Conservation (phyloP, 2,329 filamentous ascomycete species). For the Aspergillus chevalieri region DNA sequence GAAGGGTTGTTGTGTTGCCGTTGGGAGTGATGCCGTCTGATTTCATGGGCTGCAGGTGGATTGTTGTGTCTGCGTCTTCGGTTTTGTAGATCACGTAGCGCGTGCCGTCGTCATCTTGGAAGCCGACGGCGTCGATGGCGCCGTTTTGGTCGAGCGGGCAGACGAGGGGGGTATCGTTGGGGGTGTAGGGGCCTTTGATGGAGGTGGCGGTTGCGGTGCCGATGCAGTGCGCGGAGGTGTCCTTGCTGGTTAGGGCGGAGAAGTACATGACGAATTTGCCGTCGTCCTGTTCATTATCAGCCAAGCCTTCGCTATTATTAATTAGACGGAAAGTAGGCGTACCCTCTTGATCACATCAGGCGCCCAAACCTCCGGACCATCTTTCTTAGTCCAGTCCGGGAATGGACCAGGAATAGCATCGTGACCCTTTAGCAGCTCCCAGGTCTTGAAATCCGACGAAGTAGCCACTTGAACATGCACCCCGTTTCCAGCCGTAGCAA, state of each 20-base stretch:
- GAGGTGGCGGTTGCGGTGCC: slow-evolving; percentile 48
- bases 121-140: slow-evolving; percentile 58
- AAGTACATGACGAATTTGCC: slow-evolving; percentile 58
- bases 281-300: slow-evolving; percentile 20
- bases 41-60: slow-evolving; percentile 35
- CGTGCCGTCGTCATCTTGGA: slow-evolving; percentile 48
- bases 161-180: slow-evolving; percentile 44
- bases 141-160: slow-evolving; percentile 52
- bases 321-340: slow-evolving; percentile 7
- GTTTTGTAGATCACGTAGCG: slow-evolving; percentile 61
- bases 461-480: slow-evolving; percentile 51
- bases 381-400: slow-evolving; percentile 48
- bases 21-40: slow-evolving; percentile 48
- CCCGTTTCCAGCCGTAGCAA: slow-evolving; percentile 49
- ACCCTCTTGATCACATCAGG: slow-evolving; percentile 52
- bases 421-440: slow-evolving; percentile 41
- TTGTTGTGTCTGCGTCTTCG: slow-evolving; percentile 53
- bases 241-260: slow-evolving; percentile 41
- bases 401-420: slow-evolving; percentile 48
- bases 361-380: slow-evolving; percentile 48
- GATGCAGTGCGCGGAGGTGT: slow-evolving; percentile 49
- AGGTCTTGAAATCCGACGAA: slow-evolving; percentile 43
- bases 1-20: slow-evolving; percentile 49
- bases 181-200: slow-evolving; percentile 48
- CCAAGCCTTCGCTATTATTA: neutral